phyloP scores from a whole-genome alignment of 225 moss, liverwort and hornwort genomes.

The Climacium dendroides region DNA sequence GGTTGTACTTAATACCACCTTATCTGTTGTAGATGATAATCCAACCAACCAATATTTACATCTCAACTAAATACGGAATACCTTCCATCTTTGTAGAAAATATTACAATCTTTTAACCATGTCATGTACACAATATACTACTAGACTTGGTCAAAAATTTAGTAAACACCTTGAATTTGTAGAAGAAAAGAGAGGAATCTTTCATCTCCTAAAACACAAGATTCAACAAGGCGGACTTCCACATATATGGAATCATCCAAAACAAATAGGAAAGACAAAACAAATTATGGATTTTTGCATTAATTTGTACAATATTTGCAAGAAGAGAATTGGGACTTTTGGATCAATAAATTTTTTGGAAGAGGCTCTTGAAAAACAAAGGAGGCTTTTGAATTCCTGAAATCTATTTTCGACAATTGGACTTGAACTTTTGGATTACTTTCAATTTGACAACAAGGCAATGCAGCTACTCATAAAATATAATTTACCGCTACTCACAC shows the following conservation, averaged over 20 bases:
- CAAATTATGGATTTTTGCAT: not conserved
- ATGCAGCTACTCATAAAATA: not conserved
- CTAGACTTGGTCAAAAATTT: not conserved
- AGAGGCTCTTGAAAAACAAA: not conserved
- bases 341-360: accelerated
- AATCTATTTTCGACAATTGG: not conserved
- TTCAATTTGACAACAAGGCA: not conserved
- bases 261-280: not conserved
- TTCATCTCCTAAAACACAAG: not conserved
- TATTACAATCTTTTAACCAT: not conserved
- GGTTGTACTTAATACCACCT: no score
- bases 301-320: not conserved
- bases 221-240: accelerated
- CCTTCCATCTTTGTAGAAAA: not conserved
- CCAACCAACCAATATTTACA: not conserved
- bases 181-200: no score
- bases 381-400: accelerated
- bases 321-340: not conserved
- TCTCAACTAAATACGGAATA: not conserved
- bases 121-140: not conserved
- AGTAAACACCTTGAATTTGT: accelerated
- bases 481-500: no score
- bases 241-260: accelerated
- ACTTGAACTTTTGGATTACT: not conserved
- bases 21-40: no score